Evolutionary conservation across 805 yeast genomes (phyloP).

Genomic region (Metschnikowia bowlesiae): DNA sequence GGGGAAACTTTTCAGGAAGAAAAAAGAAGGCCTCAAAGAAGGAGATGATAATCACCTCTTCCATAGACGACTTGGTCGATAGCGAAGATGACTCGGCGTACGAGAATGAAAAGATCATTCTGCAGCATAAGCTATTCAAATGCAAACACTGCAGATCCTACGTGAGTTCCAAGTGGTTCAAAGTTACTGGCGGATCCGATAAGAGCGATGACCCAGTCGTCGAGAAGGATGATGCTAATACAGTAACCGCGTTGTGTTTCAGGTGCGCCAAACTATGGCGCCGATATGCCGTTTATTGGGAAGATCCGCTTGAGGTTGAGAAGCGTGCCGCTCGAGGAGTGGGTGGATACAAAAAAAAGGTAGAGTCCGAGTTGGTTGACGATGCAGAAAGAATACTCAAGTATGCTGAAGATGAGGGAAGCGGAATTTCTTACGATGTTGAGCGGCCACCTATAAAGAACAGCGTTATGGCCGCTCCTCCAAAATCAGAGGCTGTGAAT

Average conservation of each 20-base stretch:
- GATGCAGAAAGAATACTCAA: slow-evolving; percentile 56
- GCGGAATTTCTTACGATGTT: slow-evolving; percentile 20
- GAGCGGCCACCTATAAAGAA: background rate
- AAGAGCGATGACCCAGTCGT: slow-evolving; percentile 25
- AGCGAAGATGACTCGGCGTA: slow-evolving; percentile 69
- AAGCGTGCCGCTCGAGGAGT: slow-evolving; percentile 43
- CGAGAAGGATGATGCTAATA: slow-evolving; percentile 14
- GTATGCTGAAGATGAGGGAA: slow-evolving; percentile 40
- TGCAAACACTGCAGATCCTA: slow-evolving; percentile 73
- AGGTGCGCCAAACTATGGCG: slow-evolving; percentile 93
- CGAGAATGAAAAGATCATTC: slow-evolving; percentile 48
- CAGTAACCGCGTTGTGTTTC: slow-evolving; percentile 63
- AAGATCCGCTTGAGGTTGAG: slow-evolving; percentile 63
- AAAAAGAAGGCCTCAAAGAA: slow-evolving; percentile 45
- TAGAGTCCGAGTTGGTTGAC: slow-evolving; percentile 62
- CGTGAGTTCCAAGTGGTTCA: slow-evolving; percentile 59
- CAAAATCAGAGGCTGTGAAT: background rate
- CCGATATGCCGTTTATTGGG: slow-evolving; percentile 85
- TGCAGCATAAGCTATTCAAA: slow-evolving; percentile 38
- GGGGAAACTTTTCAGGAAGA: slow-evolving; percentile 81
- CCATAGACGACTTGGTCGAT: slow-evolving; percentile 51
- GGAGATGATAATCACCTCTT: slow-evolving; percentile 11
- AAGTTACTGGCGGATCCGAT: slow-evolving; percentile 57
- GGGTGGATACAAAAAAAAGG: slow-evolving; percentile 52
- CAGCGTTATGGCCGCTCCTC: background rate